phyloP scores from a whole-genome alignment of 768 basidiomycete genomes.

The Lactarius evosmus region DNA sequence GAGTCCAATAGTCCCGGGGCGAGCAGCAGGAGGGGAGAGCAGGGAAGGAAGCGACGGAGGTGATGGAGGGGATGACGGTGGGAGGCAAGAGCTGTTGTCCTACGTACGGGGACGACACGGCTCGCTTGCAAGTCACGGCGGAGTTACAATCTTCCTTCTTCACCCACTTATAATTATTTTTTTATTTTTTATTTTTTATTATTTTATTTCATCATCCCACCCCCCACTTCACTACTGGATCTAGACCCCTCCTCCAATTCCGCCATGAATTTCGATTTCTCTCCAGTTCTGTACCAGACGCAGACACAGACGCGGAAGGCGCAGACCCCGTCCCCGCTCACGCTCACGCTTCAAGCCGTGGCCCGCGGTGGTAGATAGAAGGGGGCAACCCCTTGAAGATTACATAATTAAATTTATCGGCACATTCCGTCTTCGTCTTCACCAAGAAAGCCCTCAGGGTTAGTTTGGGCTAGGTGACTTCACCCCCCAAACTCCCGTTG shows the following conservation, averaged over 20 bases:
- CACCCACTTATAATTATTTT: slow-evolving; percentile 5
- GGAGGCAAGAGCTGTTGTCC: slow-evolving; percentile 30
- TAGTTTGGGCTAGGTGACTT: slow-evolving; percentile 1
- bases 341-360: slow-evolving; percentile 6
- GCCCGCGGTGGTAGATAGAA: slow-evolving; percentile 12
- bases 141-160: slow-evolving; percentile 24
- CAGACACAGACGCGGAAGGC: background rate
- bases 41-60: slow-evolving; percentile 21
- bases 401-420: slow-evolving; percentile 16
- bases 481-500: slow-evolving; percentile 13
- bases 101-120: slow-evolving; percentile 25
- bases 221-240: background rate
- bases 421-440: slow-evolving; percentile 16
- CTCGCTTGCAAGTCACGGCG: slow-evolving; percentile 21
- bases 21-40: slow-evolving; percentile 16
- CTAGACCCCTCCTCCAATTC: slow-evolving; percentile 9
- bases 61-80: slow-evolving; percentile 30
- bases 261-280: background rate
- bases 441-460: background rate
- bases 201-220: background rate
- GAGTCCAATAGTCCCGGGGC: slow-evolving; percentile 10
- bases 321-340: background rate
- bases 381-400: slow-evolving; percentile 5
- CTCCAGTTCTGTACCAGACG: background rate
- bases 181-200: slow-evolving; percentile 14